These are phyloP conservation scores for Entomophthora muscae DNA, from an alignment of 371 early-diverging fungal genomes.

Conservation along the genomic window DNA sequence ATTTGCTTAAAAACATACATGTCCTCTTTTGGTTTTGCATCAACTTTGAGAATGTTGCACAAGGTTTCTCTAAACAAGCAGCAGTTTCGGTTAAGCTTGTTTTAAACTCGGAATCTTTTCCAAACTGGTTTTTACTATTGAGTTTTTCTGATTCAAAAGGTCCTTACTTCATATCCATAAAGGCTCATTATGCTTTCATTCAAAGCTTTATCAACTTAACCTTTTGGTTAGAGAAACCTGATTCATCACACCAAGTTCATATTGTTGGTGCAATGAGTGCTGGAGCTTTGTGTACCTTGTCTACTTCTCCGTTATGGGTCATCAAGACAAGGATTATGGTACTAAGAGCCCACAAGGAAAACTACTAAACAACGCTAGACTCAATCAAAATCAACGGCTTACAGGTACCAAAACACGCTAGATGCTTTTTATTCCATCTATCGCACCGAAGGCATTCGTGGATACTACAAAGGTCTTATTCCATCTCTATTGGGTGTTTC, in stretches of 20 bases:
- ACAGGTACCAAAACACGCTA: conserved; percentile 47
- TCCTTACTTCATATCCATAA: too few species aligned
- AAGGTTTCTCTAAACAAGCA: too few species aligned
- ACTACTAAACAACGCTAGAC: too few species aligned
- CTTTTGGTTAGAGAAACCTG: neutral
- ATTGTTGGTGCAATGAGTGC: conserved; percentile 72
- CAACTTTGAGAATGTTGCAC: too few species aligned
- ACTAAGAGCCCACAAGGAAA: too few species aligned
- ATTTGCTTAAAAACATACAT: too few species aligned
- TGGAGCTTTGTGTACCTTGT: conserved; percentile 56
- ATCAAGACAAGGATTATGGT: conserved; percentile 84
- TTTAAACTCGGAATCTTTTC: too few species aligned
- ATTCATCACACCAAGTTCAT: conserved; percentile 26
- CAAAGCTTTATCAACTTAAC: neutral
- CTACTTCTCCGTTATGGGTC: conserved; percentile 92
- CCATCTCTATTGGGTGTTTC: conserved; percentile 77
- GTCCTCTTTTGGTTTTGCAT: too few species aligned
- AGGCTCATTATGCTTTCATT: too few species aligned
- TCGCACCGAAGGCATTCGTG: conserved; percentile 46
- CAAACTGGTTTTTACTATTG: too few species aligned
- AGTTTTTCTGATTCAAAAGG: too few species aligned
- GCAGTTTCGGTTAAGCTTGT: too few species aligned
- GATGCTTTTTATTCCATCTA: conserved; percentile 55
- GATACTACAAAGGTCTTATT: conserved; percentile 79
- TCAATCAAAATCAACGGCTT: conserved; percentile 14